Base-by-base conservation (phyloP, 1,284 basidiomycete genomes). In the Naganishia albida region DNA sequence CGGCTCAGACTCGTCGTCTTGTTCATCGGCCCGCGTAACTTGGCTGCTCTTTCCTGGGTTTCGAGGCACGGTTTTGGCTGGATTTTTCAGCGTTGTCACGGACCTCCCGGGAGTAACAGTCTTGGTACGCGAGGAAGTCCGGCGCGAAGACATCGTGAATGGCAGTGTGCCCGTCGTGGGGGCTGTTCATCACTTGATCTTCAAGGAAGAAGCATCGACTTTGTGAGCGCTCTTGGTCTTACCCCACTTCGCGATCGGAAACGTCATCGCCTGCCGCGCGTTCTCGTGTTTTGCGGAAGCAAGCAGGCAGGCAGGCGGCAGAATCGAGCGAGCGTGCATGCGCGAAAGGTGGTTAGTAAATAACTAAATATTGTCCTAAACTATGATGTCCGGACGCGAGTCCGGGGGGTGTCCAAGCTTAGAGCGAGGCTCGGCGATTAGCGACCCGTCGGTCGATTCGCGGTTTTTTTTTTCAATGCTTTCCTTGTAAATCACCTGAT, bases 61-160 rank as follows among this genome's bases (percentile, higher is more conserved):
- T 6, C 30, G 34, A n/a, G 26, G 12, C 3, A 30, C 15, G 12
- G 16, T 53, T 7, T 28, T 38, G 13, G 1, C 34, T 7, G 34
- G 34, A 38, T 53, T 53, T 12, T 20, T 38, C 16, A 39, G 28
- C 30, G 51, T 53, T 8, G 51, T 53, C 28, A 53, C 51, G 2
- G 51, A 39, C 18, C 51, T 15, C 18, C 51, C 51, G 7, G 51
- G 51, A 53, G 51, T 53, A 30, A 53, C 34, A 3, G 28, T 53
- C 20, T 23, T 53, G 30, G 13, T n/a, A 16, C 51, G 51, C 12
- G 51, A 7, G 3, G 51, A 53, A 16, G 51, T 53, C 20, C 51
- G 16, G 16, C 51, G 51, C 0, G 51, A 53, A 2, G 51, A 53
- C 51, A 53, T 53, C 6, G 42, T 6, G 42, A 6, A 20, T 20